A percentile compares a stretch with the other conserved stretches of the same genome.
Conservation (phyloP, 495 filamentous ascomycete genomes). For the Daldinia bambusicola region DNA sequence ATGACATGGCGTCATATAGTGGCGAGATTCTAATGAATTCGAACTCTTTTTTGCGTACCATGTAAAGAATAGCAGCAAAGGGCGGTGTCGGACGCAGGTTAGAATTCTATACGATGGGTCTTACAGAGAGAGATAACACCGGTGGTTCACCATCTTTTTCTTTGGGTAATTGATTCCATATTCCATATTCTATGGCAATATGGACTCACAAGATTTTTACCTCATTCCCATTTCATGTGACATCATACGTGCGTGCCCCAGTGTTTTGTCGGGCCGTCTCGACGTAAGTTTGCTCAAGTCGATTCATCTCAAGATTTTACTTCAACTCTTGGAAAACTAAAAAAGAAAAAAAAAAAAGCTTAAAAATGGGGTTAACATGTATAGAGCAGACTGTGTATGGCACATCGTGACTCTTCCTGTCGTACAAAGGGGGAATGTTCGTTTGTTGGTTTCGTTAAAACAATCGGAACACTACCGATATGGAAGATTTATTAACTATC, state of each 20-base stretch:
- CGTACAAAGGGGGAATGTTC: not conserved
- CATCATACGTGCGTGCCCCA: constrained; percentile 4
- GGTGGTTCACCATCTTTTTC: not conserved
- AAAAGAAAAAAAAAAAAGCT: not conserved
- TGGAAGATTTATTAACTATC: constrained; percentile 9
- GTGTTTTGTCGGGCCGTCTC: constrained; percentile 3
- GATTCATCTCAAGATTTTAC: not conserved
- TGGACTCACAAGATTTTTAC: not conserved
- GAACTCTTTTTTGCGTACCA: not conserved
- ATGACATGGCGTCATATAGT: constrained; percentile 9
- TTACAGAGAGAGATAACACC: not conserved
- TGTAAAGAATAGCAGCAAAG: not conserved
- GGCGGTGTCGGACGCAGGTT: constrained; percentile 4
- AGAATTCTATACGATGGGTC: constrained; percentile 7
- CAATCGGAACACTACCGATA: constrained; percentile 20
- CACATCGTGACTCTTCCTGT: constrained; percentile 7
- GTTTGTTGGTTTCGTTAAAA: not conserved
- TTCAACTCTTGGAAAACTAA: not conserved
- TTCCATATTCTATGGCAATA: not conserved
- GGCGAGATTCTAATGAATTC: not conserved
- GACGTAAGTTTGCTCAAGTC: not conserved
- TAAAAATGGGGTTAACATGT: not conserved
- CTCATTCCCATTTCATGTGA: constrained; percentile 6
- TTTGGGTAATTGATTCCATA: not conserved
- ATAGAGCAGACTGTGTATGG: not conserved